Conservation (phyloP, 1,139 yeast genomes). For the Pichia sp. region DNA sequence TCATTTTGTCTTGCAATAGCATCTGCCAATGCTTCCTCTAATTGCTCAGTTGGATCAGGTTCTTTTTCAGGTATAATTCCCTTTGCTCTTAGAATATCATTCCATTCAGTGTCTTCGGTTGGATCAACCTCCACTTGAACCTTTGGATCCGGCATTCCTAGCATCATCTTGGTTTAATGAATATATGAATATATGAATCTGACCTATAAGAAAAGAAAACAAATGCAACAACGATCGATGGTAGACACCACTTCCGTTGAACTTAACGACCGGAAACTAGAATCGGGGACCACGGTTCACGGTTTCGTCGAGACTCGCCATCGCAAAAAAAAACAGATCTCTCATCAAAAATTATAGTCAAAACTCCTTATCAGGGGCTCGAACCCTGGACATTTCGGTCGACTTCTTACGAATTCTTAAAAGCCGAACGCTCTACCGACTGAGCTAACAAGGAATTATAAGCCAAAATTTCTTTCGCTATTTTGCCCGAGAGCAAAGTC, state of each 20-base stretch:
- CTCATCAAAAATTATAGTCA: too few species aligned
- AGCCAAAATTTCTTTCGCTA: too few species aligned
- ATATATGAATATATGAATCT: too few species aligned
- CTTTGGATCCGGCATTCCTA: conserved; percentile 33
- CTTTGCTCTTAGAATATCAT: conserved; percentile 84
- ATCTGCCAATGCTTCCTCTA: conserved; percentile 86
- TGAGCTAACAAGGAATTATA: conserved; percentile 39
- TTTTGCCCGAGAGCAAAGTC: too few species aligned
- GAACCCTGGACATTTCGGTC: conserved; percentile 29
- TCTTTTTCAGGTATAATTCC: conserved; percentile 93
- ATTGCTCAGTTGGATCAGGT: conserved; percentile 81
- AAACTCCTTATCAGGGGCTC: conserved; percentile 25
- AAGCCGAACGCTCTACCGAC: conserved; percentile 53
- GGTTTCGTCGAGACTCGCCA: too few species aligned
- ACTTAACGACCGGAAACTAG: too few species aligned
- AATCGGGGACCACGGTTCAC: too few species aligned
- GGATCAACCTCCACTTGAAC: conserved; percentile 91
- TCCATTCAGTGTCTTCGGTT: conserved; percentile 98
- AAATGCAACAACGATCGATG: too few species aligned
- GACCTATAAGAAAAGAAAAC: too few species aligned
- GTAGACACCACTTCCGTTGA: too few species aligned
- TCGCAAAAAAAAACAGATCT: too few species aligned
- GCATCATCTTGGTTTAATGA: conserved; percentile 13
- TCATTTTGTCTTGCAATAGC: conserved; percentile 76
- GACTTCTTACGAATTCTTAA: conserved; percentile 30